Base-by-base conservation (phyloP, 208 protist genomes). In the Wallacemonas sp. region DNA sequence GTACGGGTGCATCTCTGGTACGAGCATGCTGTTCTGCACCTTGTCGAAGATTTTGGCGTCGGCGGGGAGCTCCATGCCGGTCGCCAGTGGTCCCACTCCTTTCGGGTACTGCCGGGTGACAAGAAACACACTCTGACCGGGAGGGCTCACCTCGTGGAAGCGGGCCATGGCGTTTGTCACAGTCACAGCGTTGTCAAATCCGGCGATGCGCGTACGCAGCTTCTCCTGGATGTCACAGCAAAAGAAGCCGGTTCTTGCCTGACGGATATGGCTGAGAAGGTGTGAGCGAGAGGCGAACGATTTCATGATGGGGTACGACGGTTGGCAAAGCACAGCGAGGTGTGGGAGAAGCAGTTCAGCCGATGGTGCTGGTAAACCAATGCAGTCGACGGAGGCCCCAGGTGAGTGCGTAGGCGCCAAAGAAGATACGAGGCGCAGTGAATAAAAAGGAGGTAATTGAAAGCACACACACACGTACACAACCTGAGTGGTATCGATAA, bases 191-290 rank as follows among this genome's bases (percentile, higher is more conserved):
- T 69, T 63, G 15, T 2, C 15, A 41, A 78, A 80, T 38, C 78
- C 63, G 24, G 46, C 15, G 44, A 78, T 66, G 55, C 55, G 39
- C 9, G 34, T 10, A 46, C 34, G 39, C 6, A 62, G 38, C 15
- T 37, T 22, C 39, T 57, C 81, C 69, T 89, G 87, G 39, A 83
- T 76, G 62, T 87, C 76, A 50, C 83, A 93, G 52, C 81, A 79
- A 42, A 93, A 64, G 42, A 93, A 90, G 33, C 72, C 78, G 0
- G 83, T 87, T n/a, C 79, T 74, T 45, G 42, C 54, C 32, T 57
- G 26, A 12, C 17, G 21, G 50, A 73, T 57, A 19, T 57, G 50
- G 5, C 32, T 26, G n/a, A 57, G 32, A 3, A 57, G 29, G 29
- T 57, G 50, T 15, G 50, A 57, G 22, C 50, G 50, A 4, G 50